Percentiles rank a stretch among this genome's conserved stretches.
Evolutionary conservation across 2,329 filamentous ascomycete species (phyloP).

Genomic region (Magnaporthiopsis rhizophila): DNA sequence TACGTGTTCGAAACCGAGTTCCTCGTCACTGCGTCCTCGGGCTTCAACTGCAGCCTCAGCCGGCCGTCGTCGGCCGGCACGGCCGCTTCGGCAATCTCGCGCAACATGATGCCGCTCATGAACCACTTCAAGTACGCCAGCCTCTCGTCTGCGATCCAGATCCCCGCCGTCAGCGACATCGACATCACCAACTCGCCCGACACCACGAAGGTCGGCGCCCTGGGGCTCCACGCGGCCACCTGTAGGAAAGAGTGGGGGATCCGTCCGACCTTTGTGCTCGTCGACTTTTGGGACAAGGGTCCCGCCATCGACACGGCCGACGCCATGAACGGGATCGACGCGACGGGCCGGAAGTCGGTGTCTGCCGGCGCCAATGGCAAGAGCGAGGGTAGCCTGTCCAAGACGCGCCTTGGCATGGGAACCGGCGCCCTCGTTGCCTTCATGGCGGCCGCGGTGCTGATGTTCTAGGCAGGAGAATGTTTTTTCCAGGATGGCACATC

Average conservation of each 20-base stretch:
- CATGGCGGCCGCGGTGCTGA: conserved; percentile 31
- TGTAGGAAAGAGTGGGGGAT: conserved; percentile 53
- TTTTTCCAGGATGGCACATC: neutral
- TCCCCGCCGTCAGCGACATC: conserved; percentile 54
- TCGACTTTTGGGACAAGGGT: conserved; percentile 73
- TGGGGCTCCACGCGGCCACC: conserved; percentile 43
- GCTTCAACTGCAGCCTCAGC: conserved; percentile 66
- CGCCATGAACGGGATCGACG: conserved; percentile 49
- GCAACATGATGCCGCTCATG: conserved; percentile 59
- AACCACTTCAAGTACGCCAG: conserved; percentile 71
- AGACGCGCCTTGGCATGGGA: conserved; percentile 9
- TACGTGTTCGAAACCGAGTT: conserved; percentile 68
- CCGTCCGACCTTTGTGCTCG: conserved; percentile 64
- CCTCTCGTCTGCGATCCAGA: conserved; percentile 44
- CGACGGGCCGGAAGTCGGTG: conserved; percentile 14
- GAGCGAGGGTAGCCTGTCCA: conserved; percentile 13
- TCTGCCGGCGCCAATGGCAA: conserved; percentile 3
- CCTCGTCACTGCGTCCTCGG: conserved; percentile 50
- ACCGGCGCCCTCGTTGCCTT: conserved; percentile 35
- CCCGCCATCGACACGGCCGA: conserved; percentile 64
- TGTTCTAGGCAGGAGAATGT: conserved; percentile 20
- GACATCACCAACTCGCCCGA: conserved; percentile 57
- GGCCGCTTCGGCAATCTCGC: conserved; percentile 43
- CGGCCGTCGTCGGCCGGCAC: conserved; percentile 48
- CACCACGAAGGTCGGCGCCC: conserved; percentile 41